A percentile compares a stretch with the other conserved stretches of the same genome.
phyloP scores from a whole-genome alignment of 1,139 yeast genomes.

The Trichomonascaceae sp. region DNA sequence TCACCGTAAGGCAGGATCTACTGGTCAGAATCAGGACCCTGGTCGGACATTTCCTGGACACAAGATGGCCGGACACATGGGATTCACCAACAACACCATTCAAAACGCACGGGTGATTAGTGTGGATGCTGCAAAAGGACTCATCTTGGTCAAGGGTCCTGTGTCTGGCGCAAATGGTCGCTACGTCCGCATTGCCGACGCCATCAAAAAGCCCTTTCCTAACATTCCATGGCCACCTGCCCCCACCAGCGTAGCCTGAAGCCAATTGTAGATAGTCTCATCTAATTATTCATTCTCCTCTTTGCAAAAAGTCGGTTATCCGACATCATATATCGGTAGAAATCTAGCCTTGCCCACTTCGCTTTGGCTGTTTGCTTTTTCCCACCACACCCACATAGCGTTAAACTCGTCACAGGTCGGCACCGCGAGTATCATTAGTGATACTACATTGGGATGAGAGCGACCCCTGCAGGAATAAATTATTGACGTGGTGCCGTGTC shows the following conservation, averaged over 20 bases:
- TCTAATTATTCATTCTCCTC: background rate
- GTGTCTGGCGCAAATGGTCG: slow-evolving; percentile 83
- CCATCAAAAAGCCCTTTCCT: slow-evolving; percentile 33
- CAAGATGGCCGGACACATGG: slow-evolving; percentile 98
- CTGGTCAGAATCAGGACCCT: slow-evolving; percentile 90
- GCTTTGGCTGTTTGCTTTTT: background rate
- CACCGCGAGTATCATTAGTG: too few species aligned
- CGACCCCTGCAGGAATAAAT: too few species aligned
- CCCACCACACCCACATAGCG: too few species aligned
- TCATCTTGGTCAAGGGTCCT: slow-evolving; percentile 74
- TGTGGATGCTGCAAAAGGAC: slow-evolving; percentile 69
- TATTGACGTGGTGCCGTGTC: too few species aligned
- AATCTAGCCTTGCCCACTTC: background rate
- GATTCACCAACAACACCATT: slow-evolving; percentile 58
- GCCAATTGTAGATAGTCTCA: background rate
- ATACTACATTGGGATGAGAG: too few species aligned
- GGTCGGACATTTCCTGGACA: slow-evolving; percentile 95
- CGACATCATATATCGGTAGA: background rate
- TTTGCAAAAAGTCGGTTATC: background rate
- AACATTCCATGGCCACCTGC: slow-evolving; percentile 7
- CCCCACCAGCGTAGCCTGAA: too few species aligned
- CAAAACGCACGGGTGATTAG: slow-evolving; percentile 68
- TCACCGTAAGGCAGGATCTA: slow-evolving; percentile 95
- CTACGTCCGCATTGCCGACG: slow-evolving; percentile 65
- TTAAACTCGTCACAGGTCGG: too few species aligned